These are phyloP conservation scores for Ricinus communis DNA, from an alignment of 345 rosid species.

Conservation along the genomic window DNA sequence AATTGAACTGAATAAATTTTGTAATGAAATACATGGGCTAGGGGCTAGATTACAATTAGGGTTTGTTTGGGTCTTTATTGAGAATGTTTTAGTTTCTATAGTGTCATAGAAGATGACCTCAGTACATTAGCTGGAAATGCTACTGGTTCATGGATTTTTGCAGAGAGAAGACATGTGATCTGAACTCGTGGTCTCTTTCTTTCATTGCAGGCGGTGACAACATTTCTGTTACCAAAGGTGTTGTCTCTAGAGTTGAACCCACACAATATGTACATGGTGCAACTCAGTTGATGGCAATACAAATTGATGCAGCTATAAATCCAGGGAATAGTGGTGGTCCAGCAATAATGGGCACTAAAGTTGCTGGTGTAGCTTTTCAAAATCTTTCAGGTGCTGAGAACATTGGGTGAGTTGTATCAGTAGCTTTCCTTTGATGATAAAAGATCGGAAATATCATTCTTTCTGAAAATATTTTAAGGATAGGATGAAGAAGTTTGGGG, in stretches of 20 bases:
- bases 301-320: conserved; percentile 93
- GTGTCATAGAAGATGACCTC: neutral
- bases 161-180: neutral
- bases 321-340: conserved; percentile 94
- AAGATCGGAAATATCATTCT: neutral
- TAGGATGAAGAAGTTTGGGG: neutral
- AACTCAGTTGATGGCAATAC: conserved; percentile 86
- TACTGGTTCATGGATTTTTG: neutral
- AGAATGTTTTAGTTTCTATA: neutral
- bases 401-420: conserved; percentile 61
- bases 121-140: neutral
- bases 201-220: conserved; percentile 74
- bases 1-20: neutral
- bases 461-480: neutral
- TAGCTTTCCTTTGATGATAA: neutral
- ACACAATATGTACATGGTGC: conserved; percentile 88
- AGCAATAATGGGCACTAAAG: conserved; percentile 83
- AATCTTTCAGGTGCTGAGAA: conserved; percentile 92
- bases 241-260: conserved; percentile 91
- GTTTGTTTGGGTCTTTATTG: neutral
- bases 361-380: conserved; percentile 89
- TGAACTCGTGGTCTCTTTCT: neutral
- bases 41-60: neutral
- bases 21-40: neutral
- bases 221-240: conserved; percentile 94